Evolutionary conservation across 208 protist species (phyloP).

Genomic region (Tritrichomonas foetus): DNA sequence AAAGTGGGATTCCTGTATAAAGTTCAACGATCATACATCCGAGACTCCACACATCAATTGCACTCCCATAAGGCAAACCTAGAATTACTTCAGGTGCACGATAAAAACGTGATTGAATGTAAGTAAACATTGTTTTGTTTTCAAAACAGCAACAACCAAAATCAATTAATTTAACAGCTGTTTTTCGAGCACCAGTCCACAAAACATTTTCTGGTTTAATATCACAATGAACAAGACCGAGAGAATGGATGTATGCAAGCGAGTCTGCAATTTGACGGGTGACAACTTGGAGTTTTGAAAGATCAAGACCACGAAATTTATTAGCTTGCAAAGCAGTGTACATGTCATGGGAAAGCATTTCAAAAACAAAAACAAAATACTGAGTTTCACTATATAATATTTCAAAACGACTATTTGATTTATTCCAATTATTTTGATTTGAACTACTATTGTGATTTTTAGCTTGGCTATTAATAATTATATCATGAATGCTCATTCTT

Average conservation of each 20-base stretch:
- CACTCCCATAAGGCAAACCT: conserved; percentile 51
- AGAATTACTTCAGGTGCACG: conserved; percentile 64
- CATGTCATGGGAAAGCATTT: background rate
- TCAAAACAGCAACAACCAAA: conserved; percentile 59
- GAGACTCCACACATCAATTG: conserved; percentile 64
- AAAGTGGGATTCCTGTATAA: conserved; percentile 54
- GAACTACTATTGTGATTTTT: too few species aligned
- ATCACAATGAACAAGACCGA: conserved; percentile 52
- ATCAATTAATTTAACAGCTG: conserved; percentile 61
- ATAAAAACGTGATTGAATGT: conserved; percentile 77
- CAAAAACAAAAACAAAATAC: background rate
- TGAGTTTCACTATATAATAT: too few species aligned
- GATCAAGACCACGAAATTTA: background rate
- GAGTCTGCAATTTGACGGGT: background rate
- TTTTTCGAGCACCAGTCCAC: background rate
- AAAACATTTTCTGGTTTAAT: conserved; percentile 69
- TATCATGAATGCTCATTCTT: too few species aligned
- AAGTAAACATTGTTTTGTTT: conserved; percentile 73
- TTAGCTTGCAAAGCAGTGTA: background rate
- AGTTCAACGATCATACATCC: conserved; percentile 62
- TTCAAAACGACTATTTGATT: too few species aligned
- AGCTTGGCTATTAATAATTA: too few species aligned
- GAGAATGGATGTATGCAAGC: background rate
- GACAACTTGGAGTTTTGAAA: background rate
- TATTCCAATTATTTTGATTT: too few species aligned